Conservation (phyloP, 306 rosid species). For the Cercis canadensis region DNA sequence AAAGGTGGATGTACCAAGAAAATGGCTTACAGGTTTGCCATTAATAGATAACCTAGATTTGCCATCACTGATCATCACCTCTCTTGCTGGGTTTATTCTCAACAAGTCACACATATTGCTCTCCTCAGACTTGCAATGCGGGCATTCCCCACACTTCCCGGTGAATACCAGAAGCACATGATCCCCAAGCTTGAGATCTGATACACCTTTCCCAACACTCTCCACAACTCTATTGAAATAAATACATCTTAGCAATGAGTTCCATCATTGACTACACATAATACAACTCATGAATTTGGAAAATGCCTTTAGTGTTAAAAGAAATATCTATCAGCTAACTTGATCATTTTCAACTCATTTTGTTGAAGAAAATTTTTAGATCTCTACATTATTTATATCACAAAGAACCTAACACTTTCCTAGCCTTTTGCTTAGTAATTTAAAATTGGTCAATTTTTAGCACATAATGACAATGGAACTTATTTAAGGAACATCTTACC, state of each 20-base stretch:
- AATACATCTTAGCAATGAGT: neutral
- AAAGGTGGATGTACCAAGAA: constrained; percentile 54
- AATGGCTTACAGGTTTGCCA: constrained; percentile 47
- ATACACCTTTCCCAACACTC: constrained; percentile 47
- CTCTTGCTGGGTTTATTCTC: constrained; percentile 42
- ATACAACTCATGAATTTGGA: neutral
- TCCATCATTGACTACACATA: too few species aligned
- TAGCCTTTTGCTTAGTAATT: too few species aligned
- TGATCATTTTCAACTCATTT: too few species aligned
- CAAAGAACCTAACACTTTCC: too few species aligned
- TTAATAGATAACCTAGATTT: constrained; percentile 51
- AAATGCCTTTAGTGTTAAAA: too few species aligned
- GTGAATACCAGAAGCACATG: constrained; percentile 55
- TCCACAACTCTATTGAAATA: constrained; percentile 40
- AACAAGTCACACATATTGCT: constrained; percentile 52
- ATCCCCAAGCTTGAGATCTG: constrained; percentile 41
- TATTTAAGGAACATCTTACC: constrained; percentile 32
- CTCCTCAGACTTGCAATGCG: constrained; percentile 50
- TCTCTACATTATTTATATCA: too few species aligned
- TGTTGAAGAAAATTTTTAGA: too few species aligned
- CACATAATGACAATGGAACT: neutral
- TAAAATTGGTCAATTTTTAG: too few species aligned
- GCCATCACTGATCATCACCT: constrained; percentile 49
- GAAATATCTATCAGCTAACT: too few species aligned
- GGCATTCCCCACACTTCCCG: constrained; percentile 47